Conservation (phyloP, 75 land plant species). For the Pinus albicaulis region DNA sequence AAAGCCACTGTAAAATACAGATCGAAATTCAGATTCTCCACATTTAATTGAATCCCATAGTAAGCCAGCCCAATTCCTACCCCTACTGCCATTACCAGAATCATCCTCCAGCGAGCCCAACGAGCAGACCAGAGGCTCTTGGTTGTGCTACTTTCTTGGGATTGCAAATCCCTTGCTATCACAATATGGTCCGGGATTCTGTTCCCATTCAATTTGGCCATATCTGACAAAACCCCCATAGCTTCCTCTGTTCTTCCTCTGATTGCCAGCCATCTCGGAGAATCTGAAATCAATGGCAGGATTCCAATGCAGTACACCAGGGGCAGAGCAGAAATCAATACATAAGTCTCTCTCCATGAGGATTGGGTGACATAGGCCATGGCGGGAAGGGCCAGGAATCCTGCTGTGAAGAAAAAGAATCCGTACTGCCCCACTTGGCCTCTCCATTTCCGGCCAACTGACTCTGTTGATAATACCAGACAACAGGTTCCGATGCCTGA, state of each 20-base stretch:
- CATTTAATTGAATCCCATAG: slow-evolving; percentile 48
- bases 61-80: slow-evolving; percentile 42
- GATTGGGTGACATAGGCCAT: slow-evolving; percentile 33
- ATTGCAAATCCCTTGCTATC: neutral
- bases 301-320: slow-evolving; percentile 19
- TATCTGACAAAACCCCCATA: slow-evolving; percentile 15
- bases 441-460: slow-evolving; percentile 34
- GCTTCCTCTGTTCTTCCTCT: slow-evolving; percentile 33
- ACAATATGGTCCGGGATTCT: slow-evolving; percentile 14
- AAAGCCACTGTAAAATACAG: slow-evolving; percentile 34
- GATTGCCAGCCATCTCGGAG: slow-evolving; percentile 41
- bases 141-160: neutral
- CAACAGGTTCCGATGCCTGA: slow-evolving; percentile 43
- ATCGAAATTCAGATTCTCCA: slow-evolving; percentile 42
- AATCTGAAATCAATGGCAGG: slow-evolving; percentile 46
- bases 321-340: slow-evolving; percentile 28
- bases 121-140: slow-evolving; percentile 16
- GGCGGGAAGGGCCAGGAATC: slow-evolving; percentile 32
- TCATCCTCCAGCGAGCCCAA: slow-evolving; percentile 29
- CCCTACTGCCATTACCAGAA: slow-evolving; percentile 26
- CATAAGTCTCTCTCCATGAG: slow-evolving; percentile 42
- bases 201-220: slow-evolving; percentile 38
- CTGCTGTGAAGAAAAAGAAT: slow-evolving; percentile 49
- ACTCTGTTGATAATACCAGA: slow-evolving; percentile 45
- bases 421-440: slow-evolving; percentile 43